Evolutionary conservation across 345 rosid species (phyloP), one percentile per base, ranked within the genome.

Genomic region (Syzygium aromaticum): DNA sequence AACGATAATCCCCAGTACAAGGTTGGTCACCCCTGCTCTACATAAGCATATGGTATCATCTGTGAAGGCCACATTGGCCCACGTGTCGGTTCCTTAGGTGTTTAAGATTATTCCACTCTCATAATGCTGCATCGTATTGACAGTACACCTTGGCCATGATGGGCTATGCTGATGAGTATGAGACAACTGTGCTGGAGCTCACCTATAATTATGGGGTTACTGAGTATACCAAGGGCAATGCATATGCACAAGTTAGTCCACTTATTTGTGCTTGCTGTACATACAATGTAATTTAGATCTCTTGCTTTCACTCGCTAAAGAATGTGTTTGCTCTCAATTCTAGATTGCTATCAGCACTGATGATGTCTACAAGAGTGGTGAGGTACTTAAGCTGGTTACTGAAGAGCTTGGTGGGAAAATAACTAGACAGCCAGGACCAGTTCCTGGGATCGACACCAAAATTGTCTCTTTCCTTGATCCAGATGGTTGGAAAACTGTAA

Each of bases 401-500:
- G 90, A 96, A 93, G 99, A 95, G 92, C 94, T 96, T 86, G 98
- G 99, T 59, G 99, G 99, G 87, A 96, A 97, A 90, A 94, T 97
- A 90, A 95, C 98, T 73, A 90, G 98, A 86, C 95, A 92, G 86
- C 92, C 99, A 0, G 99, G 99, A 87, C 97, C 99, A 52, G 84
- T 96, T 91, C 98, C 98, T 14, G 99, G 99, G 89, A 27, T 96
- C 46, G 94, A 94, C 91, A 96, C 99, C 90, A 98, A 95, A 92
- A 96, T 96, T 84, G 93, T 94, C 86, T 87, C 96, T 57, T 98
- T 98, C 85, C 93, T 95, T 30, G 99, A 96, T 87, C 99, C 98
- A 46, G 99, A 98, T 92, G 99, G 99, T 89, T 96, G 99, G 99
- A 98, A 98, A 93, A 95, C 98, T 9, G 98, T 96, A 89, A 89